Percentiles rank a stretch among this genome's conserved stretches.
These are phyloP conservation scores for Boletus eberwhitei DNA, from an alignment of 768 basidiomycete genomes.

Conservation along the genomic window DNA sequence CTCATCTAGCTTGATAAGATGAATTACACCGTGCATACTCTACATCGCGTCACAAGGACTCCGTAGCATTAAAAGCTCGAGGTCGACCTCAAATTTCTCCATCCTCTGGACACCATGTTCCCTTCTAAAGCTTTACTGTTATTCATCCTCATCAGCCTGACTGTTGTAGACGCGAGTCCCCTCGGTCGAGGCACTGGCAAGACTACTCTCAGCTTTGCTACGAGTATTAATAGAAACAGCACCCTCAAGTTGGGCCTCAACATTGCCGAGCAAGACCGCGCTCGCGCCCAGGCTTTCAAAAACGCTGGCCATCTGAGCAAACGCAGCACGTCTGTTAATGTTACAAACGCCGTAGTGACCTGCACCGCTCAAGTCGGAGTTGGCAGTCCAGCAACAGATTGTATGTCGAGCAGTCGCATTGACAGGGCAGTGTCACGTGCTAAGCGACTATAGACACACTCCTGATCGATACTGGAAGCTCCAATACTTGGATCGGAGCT, in stretches of 20 bases:
- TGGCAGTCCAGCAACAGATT: slow-evolving; percentile 4
- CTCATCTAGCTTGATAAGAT: too few species aligned
- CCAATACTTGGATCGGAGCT: slow-evolving; percentile 34
- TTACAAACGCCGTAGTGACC: slow-evolving; percentile 22
- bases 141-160: too few species aligned
- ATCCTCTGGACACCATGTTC: too few species aligned
- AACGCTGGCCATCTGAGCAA: background rate
- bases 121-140: too few species aligned
- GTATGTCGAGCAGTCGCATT: too few species aligned
- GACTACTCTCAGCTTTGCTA: slow-evolving; percentile 9
- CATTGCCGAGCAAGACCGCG: slow-evolving; percentile 15
- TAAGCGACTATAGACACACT: slow-evolving; percentile 20
- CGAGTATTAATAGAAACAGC: slow-evolving; percentile 3
- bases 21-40: too few species aligned
- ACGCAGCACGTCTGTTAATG: background rate
- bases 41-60: too few species aligned
- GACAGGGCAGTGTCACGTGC: too few species aligned
- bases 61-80: too few species aligned
- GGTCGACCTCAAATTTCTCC: too few species aligned
- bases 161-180: slow-evolving; percentile 1
- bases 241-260: too few species aligned
- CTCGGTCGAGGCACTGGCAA: slow-evolving; percentile 8
- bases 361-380: slow-evolving; percentile 32
- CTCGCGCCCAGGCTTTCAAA: slow-evolving; percentile 16
- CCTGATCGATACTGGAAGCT: slow-evolving; percentile 33